These are phyloP conservation scores for Pleurotus citrinopileatus DNA, from an alignment of 768 basidiomycete species.

Conservation along the genomic window DNA sequence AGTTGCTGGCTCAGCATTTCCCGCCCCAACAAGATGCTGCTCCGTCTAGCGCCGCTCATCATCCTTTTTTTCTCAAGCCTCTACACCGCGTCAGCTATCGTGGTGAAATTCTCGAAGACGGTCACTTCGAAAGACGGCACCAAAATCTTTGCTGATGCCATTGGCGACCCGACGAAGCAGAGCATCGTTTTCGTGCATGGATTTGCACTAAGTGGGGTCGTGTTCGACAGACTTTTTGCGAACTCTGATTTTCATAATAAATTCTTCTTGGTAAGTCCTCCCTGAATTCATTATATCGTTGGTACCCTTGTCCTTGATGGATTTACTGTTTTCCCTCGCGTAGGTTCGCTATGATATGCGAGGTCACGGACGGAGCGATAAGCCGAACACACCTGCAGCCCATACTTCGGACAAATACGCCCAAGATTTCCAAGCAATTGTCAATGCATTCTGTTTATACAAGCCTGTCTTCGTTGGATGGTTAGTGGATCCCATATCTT, in stretches of 20 bases:
- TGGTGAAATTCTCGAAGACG: not conserved
- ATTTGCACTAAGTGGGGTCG: constrained; percentile 1
- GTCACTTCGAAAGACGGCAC: constrained; percentile 30
- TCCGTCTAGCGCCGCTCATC: not conserved
- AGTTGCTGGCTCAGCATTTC: not conserved
- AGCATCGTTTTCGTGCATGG: constrained; percentile 13
- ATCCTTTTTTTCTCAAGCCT: not conserved
- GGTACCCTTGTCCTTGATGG: not conserved
- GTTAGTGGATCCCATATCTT: constrained; percentile 15
- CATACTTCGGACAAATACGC: constrained; percentile 1
- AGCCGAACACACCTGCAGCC: constrained; percentile 1
- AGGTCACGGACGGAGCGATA: constrained; percentile 9
- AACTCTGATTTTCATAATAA: not conserved
- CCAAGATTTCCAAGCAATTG: constrained; percentile 5
- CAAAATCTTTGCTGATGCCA: constrained; percentile 22
- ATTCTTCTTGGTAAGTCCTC: constrained; percentile 3
- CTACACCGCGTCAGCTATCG: not conserved
- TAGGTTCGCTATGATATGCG: constrained; percentile 12
- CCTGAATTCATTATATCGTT: not conserved
- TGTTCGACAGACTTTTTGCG: constrained; percentile 10
- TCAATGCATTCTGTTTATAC: not conserved
- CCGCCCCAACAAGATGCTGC: not conserved
- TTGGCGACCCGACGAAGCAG: constrained; percentile 7
- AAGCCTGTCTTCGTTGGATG: constrained; percentile 29
- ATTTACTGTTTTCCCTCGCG: not conserved